A percentile compares a stretch with the other conserved stretches of the same genome.
Conservation (phyloP, 2,329 filamentous ascomycete genomes). For the Calonectria henricotiae region DNA sequence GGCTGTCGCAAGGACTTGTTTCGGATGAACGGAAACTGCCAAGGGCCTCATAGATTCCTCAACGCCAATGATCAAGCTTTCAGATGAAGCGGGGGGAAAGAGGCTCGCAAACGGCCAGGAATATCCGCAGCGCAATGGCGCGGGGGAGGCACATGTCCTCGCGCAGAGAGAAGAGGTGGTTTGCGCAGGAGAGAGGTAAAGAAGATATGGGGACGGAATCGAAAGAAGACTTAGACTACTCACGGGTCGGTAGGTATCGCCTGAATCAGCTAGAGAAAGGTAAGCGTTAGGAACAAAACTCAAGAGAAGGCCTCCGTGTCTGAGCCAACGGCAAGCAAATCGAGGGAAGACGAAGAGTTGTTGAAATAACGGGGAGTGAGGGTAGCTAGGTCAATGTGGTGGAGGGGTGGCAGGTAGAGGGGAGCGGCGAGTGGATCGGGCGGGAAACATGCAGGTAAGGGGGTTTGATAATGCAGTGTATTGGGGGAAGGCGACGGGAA, state of each 20-base stretch:
- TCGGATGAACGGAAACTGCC: conserved; percentile 48
- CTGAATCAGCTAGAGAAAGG: conserved; percentile 72
- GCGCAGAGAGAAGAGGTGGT: conserved; percentile 32
- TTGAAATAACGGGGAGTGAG: conserved; percentile 57
- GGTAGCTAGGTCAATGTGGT: conserved; percentile 52
- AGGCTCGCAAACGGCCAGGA: conserved; percentile 38
- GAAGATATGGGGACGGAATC: conserved; percentile 36
- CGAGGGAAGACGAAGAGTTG: conserved; percentile 49
- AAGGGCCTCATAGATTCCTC: conserved; percentile 37
- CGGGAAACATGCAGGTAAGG: conserved; percentile 65
- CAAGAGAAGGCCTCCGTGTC: conserved; percentile 49
- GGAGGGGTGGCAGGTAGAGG: conserved; percentile 58
- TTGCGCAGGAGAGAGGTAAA: conserved; percentile 43
- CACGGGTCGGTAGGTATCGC: conserved; percentile 75
- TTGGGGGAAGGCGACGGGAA: conserved; percentile 55
- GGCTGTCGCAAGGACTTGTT: conserved; percentile 40
- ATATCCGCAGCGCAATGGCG: conserved; percentile 43
- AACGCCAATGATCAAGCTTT: conserved; percentile 40
- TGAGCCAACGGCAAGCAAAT: conserved; percentile 50
- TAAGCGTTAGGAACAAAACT: conserved; percentile 51
- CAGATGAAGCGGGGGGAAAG: conserved; percentile 44
- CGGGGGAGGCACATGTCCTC: conserved; percentile 47
- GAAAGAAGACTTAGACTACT: conserved; percentile 57
- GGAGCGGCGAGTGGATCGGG: conserved; percentile 63
- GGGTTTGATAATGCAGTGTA: conserved; percentile 59